These are phyloP conservation scores for Cercospora sp. DNA, from an alignment of 2,329 filamentous ascomycete species.

Conservation along the genomic window DNA sequence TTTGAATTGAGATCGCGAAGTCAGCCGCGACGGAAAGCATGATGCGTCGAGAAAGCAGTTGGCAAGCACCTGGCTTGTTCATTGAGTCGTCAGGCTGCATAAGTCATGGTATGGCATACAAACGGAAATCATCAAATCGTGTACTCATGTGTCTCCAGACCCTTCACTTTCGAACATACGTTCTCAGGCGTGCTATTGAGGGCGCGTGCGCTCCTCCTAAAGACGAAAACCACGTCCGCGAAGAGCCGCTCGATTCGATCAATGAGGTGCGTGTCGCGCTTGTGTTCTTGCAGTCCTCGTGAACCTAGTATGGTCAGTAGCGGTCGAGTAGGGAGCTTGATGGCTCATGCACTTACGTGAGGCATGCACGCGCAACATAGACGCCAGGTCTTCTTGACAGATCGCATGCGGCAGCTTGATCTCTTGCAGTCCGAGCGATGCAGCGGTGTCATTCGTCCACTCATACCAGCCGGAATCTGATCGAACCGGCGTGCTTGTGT, in stretches of 20 bases:
- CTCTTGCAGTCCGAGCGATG: constrained; percentile 12
- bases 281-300: constrained; percentile 16
- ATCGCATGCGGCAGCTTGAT: constrained; percentile 18
- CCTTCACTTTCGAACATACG: not conserved
- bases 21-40: not conserved
- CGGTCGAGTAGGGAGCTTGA: not conserved
- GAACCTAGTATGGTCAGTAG: constrained; percentile 10
- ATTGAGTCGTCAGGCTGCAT: not conserved
- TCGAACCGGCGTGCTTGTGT: constrained; percentile 6
- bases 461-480: constrained; percentile 8
- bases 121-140: constrained; percentile 3
- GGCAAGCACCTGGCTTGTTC: not conserved
- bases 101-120: constrained; percentile 12
- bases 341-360: constrained; percentile 12
- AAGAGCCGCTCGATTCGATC: constrained; percentile 20
- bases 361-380: constrained; percentile 21
- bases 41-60: not conserved
- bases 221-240: constrained; percentile 18
- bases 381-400: constrained; percentile 16
- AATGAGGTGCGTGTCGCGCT: constrained; percentile 22
- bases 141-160: constrained; percentile 13
- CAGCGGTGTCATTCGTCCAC: constrained; percentile 14
- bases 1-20: not conserved
- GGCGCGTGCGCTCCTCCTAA: constrained; percentile 11
- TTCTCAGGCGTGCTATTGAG: constrained; percentile 3